These are phyloP conservation scores for Rhododendron vialii DNA, from an alignment of 148 eudicot genomes.

Conservation along the genomic window DNA sequence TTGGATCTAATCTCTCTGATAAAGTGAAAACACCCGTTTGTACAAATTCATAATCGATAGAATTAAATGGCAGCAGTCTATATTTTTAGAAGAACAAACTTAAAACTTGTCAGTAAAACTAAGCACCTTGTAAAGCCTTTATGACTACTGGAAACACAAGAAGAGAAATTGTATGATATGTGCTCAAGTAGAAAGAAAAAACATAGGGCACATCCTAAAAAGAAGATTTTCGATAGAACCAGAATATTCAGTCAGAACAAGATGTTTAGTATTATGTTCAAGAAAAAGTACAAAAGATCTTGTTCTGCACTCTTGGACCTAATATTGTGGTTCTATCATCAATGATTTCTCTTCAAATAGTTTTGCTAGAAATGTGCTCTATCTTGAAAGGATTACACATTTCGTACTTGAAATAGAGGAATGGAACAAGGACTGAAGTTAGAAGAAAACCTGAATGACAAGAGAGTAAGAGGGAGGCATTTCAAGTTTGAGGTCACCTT, in stretches of 20 bases:
- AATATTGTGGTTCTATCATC: background rate
- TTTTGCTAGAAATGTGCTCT: background rate
- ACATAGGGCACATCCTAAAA: background rate
- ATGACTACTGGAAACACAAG: background rate
- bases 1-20: background rate
- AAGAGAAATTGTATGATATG: background rate
- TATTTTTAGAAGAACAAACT: background rate
- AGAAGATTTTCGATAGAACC: background rate
- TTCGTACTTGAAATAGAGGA: background rate
- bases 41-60: background rate
- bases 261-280: background rate
- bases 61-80: background rate
- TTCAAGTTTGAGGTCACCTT: slow-evolving; percentile 46
- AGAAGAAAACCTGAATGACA: slow-evolving; percentile 59
- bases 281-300: background rate
- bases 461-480: slow-evolving; percentile 88
- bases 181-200: background rate
- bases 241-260: background rate
- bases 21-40: background rate
- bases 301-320: background rate
- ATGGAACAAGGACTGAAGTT: background rate
- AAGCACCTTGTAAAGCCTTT: background rate
- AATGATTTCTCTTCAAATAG: background rate
- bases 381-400: background rate
- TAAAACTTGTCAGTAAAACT: background rate